Conservation (phyloP, 2,329 filamentous ascomycete genomes). For the Fusarium multiceps region DNA sequence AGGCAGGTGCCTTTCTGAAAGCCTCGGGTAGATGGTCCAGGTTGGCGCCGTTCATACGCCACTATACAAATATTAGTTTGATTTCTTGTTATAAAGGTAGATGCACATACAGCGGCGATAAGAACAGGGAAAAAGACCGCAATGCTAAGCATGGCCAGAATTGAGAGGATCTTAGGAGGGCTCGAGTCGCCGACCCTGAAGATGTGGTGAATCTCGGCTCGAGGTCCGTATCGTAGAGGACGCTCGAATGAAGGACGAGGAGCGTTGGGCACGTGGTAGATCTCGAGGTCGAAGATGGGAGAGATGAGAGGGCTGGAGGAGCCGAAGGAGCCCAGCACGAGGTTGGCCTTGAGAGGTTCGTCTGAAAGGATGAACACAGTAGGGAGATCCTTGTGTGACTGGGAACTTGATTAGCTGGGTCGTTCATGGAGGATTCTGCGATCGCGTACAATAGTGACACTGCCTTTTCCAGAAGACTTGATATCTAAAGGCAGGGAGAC, state of each 20-base stretch:
- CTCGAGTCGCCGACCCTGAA: slow-evolving; percentile 85
- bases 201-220: slow-evolving; percentile 87
- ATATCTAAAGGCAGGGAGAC: slow-evolving; percentile 85
- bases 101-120: slow-evolving; percentile 70
- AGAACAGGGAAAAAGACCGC: slow-evolving; percentile 79
- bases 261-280: slow-evolving; percentile 71
- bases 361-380: slow-evolving; percentile 78
- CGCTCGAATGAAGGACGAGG: slow-evolving; percentile 71
- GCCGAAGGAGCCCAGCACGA: slow-evolving; percentile 90
- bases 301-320: slow-evolving; percentile 73
- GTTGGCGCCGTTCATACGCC: slow-evolving; percentile 86
- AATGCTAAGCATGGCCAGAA: slow-evolving; percentile 80
- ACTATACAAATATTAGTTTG: slow-evolving; percentile 62
- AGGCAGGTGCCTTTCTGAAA: slow-evolving; percentile 78
- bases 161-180: slow-evolving; percentile 81
- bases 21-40: slow-evolving; percentile 81
- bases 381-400: slow-evolving; percentile 92
- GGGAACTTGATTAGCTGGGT: slow-evolving; percentile 43
- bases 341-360: slow-evolving; percentile 78
- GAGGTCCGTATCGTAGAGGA: slow-evolving; percentile 85
- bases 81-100: too few species aligned
- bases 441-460: slow-evolving; percentile 79
- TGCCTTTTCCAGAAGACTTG: slow-evolving; percentile 89
- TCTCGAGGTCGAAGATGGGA: slow-evolving; percentile 77
- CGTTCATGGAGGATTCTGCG: neutral